phyloP scores from a whole-genome alignment of 345 rosid species.

The Citrus maxima region DNA sequence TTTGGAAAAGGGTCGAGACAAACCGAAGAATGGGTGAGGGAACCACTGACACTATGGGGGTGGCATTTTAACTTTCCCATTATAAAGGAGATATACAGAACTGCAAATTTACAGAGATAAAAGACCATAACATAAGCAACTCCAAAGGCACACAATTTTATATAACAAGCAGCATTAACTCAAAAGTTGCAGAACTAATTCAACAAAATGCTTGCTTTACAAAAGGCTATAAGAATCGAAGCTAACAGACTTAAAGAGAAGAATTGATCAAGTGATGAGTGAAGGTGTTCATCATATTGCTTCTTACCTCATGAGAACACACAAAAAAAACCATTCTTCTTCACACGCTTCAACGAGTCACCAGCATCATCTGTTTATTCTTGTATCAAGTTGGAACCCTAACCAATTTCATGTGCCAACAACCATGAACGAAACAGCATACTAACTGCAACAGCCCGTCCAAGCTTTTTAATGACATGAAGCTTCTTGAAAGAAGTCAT shows the following conservation, averaged over 20 bases:
- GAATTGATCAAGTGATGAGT: constrained; percentile 8
- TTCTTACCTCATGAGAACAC: constrained; percentile 21
- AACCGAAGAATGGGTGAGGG: no score
- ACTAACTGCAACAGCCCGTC: constrained; percentile 8
- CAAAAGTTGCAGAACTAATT: constrained; percentile 5
- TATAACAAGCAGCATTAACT: neutral
- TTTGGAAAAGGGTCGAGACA: no score
- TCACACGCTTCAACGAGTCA: constrained; percentile 31
- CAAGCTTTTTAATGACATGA: constrained; percentile 11
- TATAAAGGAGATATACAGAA: neutral
- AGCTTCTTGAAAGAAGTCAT: constrained; percentile 8
- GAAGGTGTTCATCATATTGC: constrained; percentile 16
- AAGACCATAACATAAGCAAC: neutral
- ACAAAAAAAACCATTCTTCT: constrained; percentile 22
- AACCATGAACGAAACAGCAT: constrained; percentile 10
- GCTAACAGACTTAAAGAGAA: constrained; percentile 3
- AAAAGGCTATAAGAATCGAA: constrained; percentile 14
- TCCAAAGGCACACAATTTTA: neutral
- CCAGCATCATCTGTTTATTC: constrained; percentile 27
- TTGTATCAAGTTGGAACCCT: constrained; percentile 15
- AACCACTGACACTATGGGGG: no score
- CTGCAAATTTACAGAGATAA: neutral
- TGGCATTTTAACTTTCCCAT: no score
- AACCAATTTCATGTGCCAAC: constrained; percentile 21
- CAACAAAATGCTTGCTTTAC: constrained; percentile 28